phyloP scores from a whole-genome alignment of 2,329 filamentous ascomycete genomes.

The Grosmannia huntii region DNA sequence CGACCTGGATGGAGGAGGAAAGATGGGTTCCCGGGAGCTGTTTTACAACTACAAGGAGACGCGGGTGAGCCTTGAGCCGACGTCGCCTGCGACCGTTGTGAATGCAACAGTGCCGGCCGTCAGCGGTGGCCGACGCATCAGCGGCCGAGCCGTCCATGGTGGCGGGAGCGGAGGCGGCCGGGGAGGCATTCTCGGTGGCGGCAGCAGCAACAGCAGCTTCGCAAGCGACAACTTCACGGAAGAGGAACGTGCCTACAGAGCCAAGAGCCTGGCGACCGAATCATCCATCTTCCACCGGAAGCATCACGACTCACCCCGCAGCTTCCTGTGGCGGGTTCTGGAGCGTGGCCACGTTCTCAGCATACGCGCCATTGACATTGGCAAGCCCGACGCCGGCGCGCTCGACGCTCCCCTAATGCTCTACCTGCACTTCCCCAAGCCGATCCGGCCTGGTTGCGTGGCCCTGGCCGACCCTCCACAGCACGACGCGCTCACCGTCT shows the following conservation, averaged over 20 bases:
- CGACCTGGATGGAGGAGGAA: conserved; percentile 44
- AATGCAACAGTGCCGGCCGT: conserved; percentile 53
- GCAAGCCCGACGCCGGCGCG: conserved; percentile 45
- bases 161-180: conserved; percentile 5
- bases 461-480: conserved; percentile 70
- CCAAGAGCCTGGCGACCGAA: conserved; percentile 60
- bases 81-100: conserved; percentile 55
- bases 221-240: conserved; percentile 41
- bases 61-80: conserved; percentile 67
- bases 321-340: conserved; percentile 82
- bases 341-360: conserved; percentile 71
- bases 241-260: conserved; percentile 55
- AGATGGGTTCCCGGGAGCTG: conserved; percentile 51
- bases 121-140: conserved; percentile 17
- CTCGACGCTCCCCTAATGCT: conserved; percentile 63
- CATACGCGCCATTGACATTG: conserved; percentile 71
- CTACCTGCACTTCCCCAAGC: conserved; percentile 61
- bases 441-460: conserved; percentile 65
- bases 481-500: conserved; percentile 65
- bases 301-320: conserved; percentile 63
- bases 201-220: conserved; percentile 22
- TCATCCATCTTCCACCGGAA: conserved; percentile 77
- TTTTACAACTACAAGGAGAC: conserved; percentile 75
- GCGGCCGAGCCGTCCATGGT: background rate
- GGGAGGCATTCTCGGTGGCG: conserved; percentile 21